phyloP scores from a whole-genome alignment of 2,329 filamentous ascomycete species.

The Colletotrichum graminicola region DNA sequence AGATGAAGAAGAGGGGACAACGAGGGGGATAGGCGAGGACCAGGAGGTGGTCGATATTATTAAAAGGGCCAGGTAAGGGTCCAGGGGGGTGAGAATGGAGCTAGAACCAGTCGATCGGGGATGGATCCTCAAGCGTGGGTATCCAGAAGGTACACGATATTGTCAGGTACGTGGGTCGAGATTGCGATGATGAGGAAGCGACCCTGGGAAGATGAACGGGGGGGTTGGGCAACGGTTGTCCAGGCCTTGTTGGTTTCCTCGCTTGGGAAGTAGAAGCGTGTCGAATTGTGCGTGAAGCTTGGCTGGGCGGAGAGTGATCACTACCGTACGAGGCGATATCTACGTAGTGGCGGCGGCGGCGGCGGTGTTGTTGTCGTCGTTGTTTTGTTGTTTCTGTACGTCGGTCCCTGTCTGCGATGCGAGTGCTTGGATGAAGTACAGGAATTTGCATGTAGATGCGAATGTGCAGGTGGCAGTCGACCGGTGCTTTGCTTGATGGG shows the following conservation, averaged over 20 bases:
- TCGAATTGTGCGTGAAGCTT: constrained; percentile 7
- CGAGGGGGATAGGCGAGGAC: constrained; percentile 46
- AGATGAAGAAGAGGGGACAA: constrained; percentile 44
- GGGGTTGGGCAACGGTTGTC: constrained; percentile 28
- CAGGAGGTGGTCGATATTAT: constrained; percentile 45
- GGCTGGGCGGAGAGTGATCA: constrained; percentile 2
- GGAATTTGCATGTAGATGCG: not conserved
- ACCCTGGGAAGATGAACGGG: constrained; percentile 25
- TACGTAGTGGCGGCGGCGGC: not conserved
- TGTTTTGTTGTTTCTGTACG: not conserved
- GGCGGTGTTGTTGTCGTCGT: not conserved
- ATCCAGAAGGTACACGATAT: constrained; percentile 37
- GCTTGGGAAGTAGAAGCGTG: constrained; percentile 11
- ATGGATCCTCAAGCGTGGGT: constrained; percentile 42
- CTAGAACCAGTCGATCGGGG: constrained; percentile 45
- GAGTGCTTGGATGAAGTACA: constrained; percentile 6
- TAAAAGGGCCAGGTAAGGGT: constrained; percentile 45
- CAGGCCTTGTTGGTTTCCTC: constrained; percentile 35
- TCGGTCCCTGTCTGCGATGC: constrained; percentile 9
- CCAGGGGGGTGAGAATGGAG: constrained; percentile 42
- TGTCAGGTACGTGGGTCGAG: constrained; percentile 40
- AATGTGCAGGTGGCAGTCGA: constrained; percentile 15
- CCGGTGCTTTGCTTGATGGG: constrained; percentile 22
- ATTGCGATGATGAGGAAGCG: constrained; percentile 40
- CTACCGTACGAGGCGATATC: constrained; percentile 8